Percentiles rank a stretch among this genome's conserved stretches.
These are phyloP conservation scores for Suillus tomentosus DNA, from an alignment of 768 basidiomycete genomes.

Conservation along the genomic window DNA sequence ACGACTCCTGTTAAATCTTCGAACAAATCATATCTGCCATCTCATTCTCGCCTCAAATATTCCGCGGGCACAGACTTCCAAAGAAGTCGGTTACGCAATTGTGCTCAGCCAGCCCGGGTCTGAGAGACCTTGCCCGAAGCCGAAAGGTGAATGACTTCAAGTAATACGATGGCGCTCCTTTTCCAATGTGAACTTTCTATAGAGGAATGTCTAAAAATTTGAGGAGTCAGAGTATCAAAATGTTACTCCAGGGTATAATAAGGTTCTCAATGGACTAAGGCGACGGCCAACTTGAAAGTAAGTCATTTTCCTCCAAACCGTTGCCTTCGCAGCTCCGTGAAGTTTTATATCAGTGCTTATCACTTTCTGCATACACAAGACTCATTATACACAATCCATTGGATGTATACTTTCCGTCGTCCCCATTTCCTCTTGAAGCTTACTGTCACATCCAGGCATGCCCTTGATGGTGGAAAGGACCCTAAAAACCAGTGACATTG, in stretches of 20 bases:
- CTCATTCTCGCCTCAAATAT: slow-evolving; percentile 40
- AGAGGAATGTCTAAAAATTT: slow-evolving; percentile 24
- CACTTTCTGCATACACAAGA: slow-evolving; percentile 66
- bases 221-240: slow-evolving; percentile 54
- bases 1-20: slow-evolving; percentile 13
- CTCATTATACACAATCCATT: slow-evolving; percentile 84
- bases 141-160: slow-evolving; percentile 99
- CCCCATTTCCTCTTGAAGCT: slow-evolving; percentile 74
- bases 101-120: slow-evolving; percentile 38
- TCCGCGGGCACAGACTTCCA: slow-evolving; percentile 55
- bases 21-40: slow-evolving; percentile 18
- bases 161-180: slow-evolving; percentile 81
- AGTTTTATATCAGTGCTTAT: slow-evolving; percentile 60
- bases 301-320: slow-evolving; percentile 29
- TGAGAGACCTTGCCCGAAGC: slow-evolving; percentile 57
- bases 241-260: slow-evolving; percentile 92
- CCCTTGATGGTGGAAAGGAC: slow-evolving; percentile 53
- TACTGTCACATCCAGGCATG: slow-evolving; percentile 90
- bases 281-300: slow-evolving; percentile 40
- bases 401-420: slow-evolving; percentile 97
- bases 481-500: slow-evolving; percentile 72
- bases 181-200: slow-evolving; percentile 62
- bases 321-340: neutral
- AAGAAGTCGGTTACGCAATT: slow-evolving; percentile 64
- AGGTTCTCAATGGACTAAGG: slow-evolving; percentile 98